Percentiles rank a stretch among this genome's conserved stretches.
phyloP scores from a whole-genome alignment of 345 rosid species.

The Aurinia saxatilis region DNA sequence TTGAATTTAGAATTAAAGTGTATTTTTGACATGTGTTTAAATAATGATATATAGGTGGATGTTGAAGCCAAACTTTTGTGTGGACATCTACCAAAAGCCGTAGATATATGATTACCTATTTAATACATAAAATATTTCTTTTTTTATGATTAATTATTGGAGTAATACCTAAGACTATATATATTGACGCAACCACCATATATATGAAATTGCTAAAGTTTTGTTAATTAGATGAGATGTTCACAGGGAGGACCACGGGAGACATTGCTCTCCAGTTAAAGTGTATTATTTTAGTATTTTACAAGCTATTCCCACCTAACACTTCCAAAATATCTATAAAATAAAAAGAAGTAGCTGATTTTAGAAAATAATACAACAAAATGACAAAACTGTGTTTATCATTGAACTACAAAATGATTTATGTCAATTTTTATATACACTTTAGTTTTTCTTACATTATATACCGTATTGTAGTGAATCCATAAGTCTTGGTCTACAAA shows the following conservation, averaged over 20 bases:
- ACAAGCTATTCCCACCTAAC: slow-evolving; percentile 7
- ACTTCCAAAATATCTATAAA: background rate
- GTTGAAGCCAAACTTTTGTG: slow-evolving; percentile 13
- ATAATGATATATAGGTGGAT: background rate
- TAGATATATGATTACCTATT: background rate
- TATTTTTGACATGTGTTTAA: slow-evolving; percentile 5
- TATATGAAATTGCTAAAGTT: slow-evolving; percentile 6
- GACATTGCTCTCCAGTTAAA: background rate
- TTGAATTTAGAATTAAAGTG: background rate
- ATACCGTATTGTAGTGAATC: too few species aligned
- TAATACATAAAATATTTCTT: background rate
- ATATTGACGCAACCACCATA: slow-evolving; percentile 22
- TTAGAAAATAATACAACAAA: too few species aligned
- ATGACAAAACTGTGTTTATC: too few species aligned
- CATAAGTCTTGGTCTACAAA: too few species aligned
- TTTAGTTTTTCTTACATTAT: too few species aligned
- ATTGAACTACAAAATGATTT: too few species aligned
- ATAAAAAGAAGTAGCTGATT: background rate
- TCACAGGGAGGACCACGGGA: slow-evolving; percentile 17
- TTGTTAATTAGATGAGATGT: slow-evolving; percentile 9
- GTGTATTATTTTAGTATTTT: background rate
- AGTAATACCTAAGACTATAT: slow-evolving; percentile 20
- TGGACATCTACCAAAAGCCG: slow-evolving; percentile 16
- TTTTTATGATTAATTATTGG: slow-evolving; percentile 7
- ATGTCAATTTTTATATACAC: too few species aligned